Percentiles rank a stretch among this genome's conserved stretches.
Conservation (phyloP, 176 grass and related monocot species). For the Guadua angustifolia region DNA sequence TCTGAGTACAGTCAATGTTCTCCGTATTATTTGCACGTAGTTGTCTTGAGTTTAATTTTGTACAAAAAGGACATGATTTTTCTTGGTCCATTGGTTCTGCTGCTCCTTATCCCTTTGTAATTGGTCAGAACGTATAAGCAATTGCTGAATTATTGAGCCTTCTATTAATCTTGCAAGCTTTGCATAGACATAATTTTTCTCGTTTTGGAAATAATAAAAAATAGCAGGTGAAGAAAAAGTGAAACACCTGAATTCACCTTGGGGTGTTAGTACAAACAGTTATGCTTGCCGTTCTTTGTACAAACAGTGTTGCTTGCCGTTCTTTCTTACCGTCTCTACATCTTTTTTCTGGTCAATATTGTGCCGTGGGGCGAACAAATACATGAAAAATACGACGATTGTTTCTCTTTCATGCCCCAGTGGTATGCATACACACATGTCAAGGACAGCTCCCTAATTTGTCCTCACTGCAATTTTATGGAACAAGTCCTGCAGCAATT, state of each 20-base stretch:
- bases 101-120: constrained; percentile 39
- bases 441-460: constrained; percentile 45
- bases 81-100: constrained; percentile 34
- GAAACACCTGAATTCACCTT: constrained; percentile 12
- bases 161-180: not conserved
- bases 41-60: not conserved
- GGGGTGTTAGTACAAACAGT: not conserved
- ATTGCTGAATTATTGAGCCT: not conserved
- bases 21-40: not conserved
- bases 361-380: constrained; percentile 29
- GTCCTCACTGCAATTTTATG: constrained; percentile 40
- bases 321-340: constrained; percentile 15
- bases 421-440: constrained; percentile 34
- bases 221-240: not conserved
- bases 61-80: not conserved
- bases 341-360: constrained; percentile 46
- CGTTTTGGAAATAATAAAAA: not conserved
- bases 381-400: constrained; percentile 27
- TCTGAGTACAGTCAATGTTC: not conserved
- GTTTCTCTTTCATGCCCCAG: constrained; percentile 20
- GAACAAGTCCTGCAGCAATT: constrained; percentile 13
- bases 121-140: not conserved
- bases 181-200: not conserved
- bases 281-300: constrained; percentile 43
- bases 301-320: constrained; percentile 37